Conservation (phyloP, 805 yeast species). For the Cyberlindnera euphorbiiphila region DNA sequence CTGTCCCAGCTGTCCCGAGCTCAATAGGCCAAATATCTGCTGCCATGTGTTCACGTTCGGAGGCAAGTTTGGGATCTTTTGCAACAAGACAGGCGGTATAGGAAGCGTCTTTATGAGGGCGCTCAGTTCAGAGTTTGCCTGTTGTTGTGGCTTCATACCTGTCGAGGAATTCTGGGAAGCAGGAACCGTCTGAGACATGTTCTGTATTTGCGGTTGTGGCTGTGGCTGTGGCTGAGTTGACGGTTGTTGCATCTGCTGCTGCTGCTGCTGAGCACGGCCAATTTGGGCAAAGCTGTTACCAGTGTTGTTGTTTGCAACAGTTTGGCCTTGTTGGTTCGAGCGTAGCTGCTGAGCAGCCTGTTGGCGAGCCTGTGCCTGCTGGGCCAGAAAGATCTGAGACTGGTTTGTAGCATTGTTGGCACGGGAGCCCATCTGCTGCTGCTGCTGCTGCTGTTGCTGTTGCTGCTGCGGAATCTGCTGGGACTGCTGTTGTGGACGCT, state of each 20-base stretch:
- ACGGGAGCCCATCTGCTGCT: slow-evolving; percentile 27
- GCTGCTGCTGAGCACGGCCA: slow-evolving; percentile 6
- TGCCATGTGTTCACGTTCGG: slow-evolving; percentile 79
- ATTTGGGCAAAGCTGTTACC: slow-evolving; percentile 10
- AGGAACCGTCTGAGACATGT: not conserved
- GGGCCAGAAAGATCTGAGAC: slow-evolving; percentile 37
- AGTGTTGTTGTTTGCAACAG: not conserved
- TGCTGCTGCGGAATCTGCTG: slow-evolving; percentile 27
- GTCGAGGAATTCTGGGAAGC: too few species aligned
- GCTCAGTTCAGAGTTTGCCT: slow-evolving; percentile 33
- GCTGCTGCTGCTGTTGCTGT: slow-evolving; percentile 17
- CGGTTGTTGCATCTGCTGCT: slow-evolving; percentile 4
- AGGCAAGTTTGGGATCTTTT: slow-evolving; percentile 72
- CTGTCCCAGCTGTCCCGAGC: slow-evolving; percentile 54
- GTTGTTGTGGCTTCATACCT: slow-evolving; percentile 8
- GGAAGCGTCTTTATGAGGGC: slow-evolving; percentile 52
- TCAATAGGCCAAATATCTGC: slow-evolving; percentile 61
- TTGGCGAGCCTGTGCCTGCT: slow-evolving; percentile 47
- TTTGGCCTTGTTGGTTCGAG: slow-evolving; percentile 14
- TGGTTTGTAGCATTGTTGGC: slow-evolving; percentile 19
- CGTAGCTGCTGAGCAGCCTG: slow-evolving; percentile 46
- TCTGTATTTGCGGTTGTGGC: slow-evolving; percentile 21
- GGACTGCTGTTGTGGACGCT: too few species aligned
- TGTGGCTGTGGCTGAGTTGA: not conserved
- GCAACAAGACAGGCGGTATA: slow-evolving; percentile 65